Evolutionary conservation across 1,139 yeast genomes (phyloP).

Genomic region (Debaryomycetaceae sp.): DNA sequence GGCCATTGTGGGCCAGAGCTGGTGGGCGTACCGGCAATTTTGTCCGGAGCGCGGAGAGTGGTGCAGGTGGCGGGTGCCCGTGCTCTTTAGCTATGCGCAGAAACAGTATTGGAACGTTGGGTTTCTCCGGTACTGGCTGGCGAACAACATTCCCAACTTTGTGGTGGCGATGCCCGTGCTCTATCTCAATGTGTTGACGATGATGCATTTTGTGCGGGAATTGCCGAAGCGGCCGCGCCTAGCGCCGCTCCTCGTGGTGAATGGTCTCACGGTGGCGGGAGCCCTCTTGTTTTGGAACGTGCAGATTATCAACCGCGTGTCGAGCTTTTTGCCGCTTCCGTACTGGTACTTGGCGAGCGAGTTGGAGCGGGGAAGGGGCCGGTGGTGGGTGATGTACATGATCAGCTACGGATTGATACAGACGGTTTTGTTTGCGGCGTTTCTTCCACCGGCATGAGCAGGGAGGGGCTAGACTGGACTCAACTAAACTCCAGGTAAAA

Average conservation of each 20-base stretch:
- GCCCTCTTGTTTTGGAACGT: slow-evolving; percentile 65
- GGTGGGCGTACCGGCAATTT: slow-evolving; percentile 41
- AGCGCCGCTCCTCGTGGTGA: slow-evolving; percentile 24
- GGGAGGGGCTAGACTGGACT: background rate
- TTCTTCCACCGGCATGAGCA: slow-evolving; percentile 65
- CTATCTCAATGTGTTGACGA: slow-evolving; percentile 18
- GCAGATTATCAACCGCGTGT: slow-evolving; percentile 74
- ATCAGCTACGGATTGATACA: slow-evolving; percentile 49
- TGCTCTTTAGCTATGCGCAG: slow-evolving; percentile 70
- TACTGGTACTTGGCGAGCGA: slow-evolving; percentile 55
- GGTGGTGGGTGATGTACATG: slow-evolving; percentile 28
- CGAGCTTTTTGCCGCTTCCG: slow-evolving; percentile 64
- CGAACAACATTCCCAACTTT: slow-evolving; percentile 74
- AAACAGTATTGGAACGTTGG: slow-evolving; percentile 78
- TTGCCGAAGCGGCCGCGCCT: slow-evolving; percentile 24
- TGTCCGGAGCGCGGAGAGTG: slow-evolving; percentile 66
- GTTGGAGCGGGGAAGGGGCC: slow-evolving; percentile 9
- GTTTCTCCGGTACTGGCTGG: slow-evolving; percentile 70
- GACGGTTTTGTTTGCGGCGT: slow-evolving; percentile 50
- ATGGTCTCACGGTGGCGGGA: slow-evolving; percentile 33
- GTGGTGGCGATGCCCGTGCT: slow-evolving; percentile 65
- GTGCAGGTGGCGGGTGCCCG: slow-evolving; percentile 53
- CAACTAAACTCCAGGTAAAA: too few relatives aligned
- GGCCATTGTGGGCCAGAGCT: slow-evolving; percentile 36
- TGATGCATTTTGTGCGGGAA: slow-evolving; percentile 19